Base-by-base conservation (phyloP, 192 early-diverging fungal genomes). In the Cladochytrium replicatum region DNA sequence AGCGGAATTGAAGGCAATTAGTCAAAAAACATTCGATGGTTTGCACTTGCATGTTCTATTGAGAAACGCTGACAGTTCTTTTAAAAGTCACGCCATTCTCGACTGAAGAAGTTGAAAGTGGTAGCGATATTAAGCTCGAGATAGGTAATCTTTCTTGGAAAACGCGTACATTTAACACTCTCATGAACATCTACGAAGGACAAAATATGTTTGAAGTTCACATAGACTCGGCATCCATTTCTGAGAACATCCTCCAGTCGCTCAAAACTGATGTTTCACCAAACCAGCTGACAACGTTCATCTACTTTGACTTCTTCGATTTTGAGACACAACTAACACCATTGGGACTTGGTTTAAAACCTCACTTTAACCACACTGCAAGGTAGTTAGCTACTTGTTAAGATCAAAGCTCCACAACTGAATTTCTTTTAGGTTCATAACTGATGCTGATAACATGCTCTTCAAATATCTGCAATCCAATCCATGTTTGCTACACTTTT, bases 371-470 rank as follows among this genome's bases (percentile, higher is more conserved):
- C 50, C 51, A 55, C 41, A 60, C 52, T 19, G 17, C 60, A 21
- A 11, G 31, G n/a, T n/a, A n/a, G 58, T 21, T 58, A 17, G 29
- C 22, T 28, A 62, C 47, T 15, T 29, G 1, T 6, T 4, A 3
- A 24, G 2, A 50, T 54, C 13, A n/a, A 26, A 8, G n/a, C 17
- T 2, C 43, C 40, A 5, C 21, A 21, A 3, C 13, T 50, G 32
- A 13, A 32, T 24, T 11, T 19, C 2, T 3, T 4, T 0, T 24
- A 68, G 64, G 52, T 76, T 55, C 41, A 64, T 54, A 43, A 62
- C 78, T n/a, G 64, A 58, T 48, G 62, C 72, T 17, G 77, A 80
- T 46, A 75, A 80, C 55, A 71, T 72, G 29, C 69, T 82, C 50
- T 48, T 77, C 6, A 56, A 78, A 37, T 73, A 80, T 50, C 38